Evolutionary conservation across 768 basidiomycete species (phyloP).

Genomic region (Tylopilus intermedius): DNA sequence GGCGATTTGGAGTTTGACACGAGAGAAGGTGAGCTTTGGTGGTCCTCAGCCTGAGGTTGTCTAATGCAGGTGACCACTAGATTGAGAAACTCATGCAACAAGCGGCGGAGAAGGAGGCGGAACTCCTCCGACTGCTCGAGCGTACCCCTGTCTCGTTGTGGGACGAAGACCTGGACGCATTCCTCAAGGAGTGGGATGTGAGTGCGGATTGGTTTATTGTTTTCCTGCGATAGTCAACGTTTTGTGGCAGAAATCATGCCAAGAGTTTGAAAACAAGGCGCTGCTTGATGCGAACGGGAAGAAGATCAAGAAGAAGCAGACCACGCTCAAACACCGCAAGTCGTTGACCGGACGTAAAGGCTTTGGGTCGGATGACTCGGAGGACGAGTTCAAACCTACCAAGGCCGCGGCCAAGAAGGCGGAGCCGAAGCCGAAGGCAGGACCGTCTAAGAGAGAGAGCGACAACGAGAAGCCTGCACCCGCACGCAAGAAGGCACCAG

Average conservation of each 20-base stretch:
- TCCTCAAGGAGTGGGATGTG: constrained; percentile 83
- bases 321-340: constrained; percentile 50
- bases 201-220: constrained; percentile 25
- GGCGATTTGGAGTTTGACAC: constrained; percentile 93
- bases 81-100: constrained; percentile 81
- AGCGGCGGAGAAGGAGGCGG: constrained; percentile 75
- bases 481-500: constrained; percentile 26
- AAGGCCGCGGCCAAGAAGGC: constrained; percentile 42
- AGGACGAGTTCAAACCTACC: constrained; percentile 53
- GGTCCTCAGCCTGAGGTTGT: background rate
- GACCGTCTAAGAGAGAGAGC: constrained; percentile 42
- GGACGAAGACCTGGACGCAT: constrained; percentile 82
- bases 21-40: constrained; percentile 63
- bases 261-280: constrained; percentile 41
- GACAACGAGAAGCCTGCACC: constrained; percentile 33
- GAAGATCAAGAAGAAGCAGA: constrained; percentile 54
- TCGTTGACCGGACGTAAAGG: constrained; percentile 42
- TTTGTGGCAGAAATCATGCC: constrained; percentile 34
- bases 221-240: background rate
- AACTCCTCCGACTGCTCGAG: constrained; percentile 72
- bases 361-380: constrained; percentile 36
- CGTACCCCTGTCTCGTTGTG: constrained; percentile 80
- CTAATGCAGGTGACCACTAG: constrained; percentile 34
- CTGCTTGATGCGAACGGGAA: constrained; percentile 46
- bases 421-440: constrained; percentile 31